These are phyloP conservation scores for Aspergillus incahuasiensis DNA, from an alignment of 495 filamentous ascomycete genomes.

Conservation along the genomic window DNA sequence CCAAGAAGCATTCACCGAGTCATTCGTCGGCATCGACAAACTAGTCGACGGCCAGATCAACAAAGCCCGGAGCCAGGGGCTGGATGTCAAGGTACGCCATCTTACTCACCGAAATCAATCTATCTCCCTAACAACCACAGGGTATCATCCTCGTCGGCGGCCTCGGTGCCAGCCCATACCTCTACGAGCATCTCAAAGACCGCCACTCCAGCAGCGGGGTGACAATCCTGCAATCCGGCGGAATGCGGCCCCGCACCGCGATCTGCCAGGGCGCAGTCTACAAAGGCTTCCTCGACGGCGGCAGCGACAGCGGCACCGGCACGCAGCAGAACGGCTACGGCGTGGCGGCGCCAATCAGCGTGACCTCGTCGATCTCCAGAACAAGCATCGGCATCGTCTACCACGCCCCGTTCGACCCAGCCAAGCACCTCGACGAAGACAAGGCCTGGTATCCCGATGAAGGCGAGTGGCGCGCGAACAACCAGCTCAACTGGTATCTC, in stretches of 20 bases:
- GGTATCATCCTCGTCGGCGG: slow-evolving; percentile 11
- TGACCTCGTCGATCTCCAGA: slow-evolving; percentile 6
- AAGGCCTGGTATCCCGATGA: slow-evolving; percentile 4
- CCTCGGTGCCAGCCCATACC: slow-evolving; percentile 9
- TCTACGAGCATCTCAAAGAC: slow-evolving; percentile 8
- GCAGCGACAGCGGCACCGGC: not conserved
- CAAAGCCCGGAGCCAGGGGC: slow-evolving; percentile 2
- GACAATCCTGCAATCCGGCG: slow-evolving; percentile 3
- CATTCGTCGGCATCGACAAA: slow-evolving; percentile 3
- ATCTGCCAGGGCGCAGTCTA: slow-evolving; percentile 6
- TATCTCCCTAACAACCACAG: not conserved
- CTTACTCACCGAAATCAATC: not conserved
- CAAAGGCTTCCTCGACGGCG: slow-evolving; percentile 6
- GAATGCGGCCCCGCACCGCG: slow-evolving; percentile 4
- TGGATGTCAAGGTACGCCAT: slow-evolving; percentile 2
- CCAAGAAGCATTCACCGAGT: slow-evolving; percentile 5
- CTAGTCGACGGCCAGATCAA: slow-evolving; percentile 1
- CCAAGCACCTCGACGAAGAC: slow-evolving; percentile 1
- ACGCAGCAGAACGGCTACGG: slow-evolving; percentile 1
- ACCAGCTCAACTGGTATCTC: slow-evolving; percentile 8
- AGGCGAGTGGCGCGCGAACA: slow-evolving; percentile 1
- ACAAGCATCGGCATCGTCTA: slow-evolving; percentile 3
- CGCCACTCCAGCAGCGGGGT: slow-evolving; percentile 1
- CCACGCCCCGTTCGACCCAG: not conserved
- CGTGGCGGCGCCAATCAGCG: not conserved